phyloP scores from a whole-genome alignment of 345 rosid genomes.

The Salix arbutifolia region DNA sequence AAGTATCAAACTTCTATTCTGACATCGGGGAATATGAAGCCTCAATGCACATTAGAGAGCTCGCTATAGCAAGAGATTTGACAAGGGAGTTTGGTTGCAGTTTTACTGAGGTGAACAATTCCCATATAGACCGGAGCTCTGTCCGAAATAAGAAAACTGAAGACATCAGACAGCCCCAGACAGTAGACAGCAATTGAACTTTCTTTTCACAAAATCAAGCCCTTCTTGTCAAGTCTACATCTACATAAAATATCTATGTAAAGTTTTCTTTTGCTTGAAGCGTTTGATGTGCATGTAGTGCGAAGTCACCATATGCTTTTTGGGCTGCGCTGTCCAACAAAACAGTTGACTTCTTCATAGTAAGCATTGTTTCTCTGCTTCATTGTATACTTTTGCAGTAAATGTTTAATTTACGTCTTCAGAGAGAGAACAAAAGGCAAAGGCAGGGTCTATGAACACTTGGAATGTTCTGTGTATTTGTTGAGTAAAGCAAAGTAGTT shows the following conservation, averaged over 20 bases:
- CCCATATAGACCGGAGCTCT: conserved; percentile 16
- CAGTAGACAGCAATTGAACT: conserved; percentile 16
- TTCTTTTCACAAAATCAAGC: conserved; percentile 27
- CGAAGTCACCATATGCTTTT: conserved; percentile 25
- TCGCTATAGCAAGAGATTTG: conserved; percentile 47
- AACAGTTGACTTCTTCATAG: conserved; percentile 27
- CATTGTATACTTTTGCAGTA: conserved; percentile 4
- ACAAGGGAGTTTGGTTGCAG: conserved; percentile 55
- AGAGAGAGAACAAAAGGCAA: conserved; percentile 11
- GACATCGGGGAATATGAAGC: conserved; percentile 58
- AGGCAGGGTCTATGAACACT: conserved; percentile 28
- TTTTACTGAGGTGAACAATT: conserved; percentile 37
- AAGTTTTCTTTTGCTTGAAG: conserved; percentile 45
- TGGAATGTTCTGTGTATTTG: conserved; percentile 39
- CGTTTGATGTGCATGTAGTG: conserved; percentile 25
- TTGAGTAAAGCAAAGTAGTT: conserved; percentile 83
- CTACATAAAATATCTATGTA: conserved; percentile 13
- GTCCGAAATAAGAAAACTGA: not conserved
- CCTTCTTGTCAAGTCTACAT: conserved; percentile 26
- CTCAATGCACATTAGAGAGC: conserved; percentile 49
- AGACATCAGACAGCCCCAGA: not conserved
- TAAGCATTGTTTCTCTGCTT: conserved; percentile 5
- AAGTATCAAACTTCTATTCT: conserved; percentile 66
- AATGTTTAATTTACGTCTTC: conserved; percentile 15
- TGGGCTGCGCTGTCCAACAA: conserved; percentile 28